phyloP scores from a whole-genome alignment of 2,329 filamentous ascomycete species.

The Epichloe coenophiala region DNA sequence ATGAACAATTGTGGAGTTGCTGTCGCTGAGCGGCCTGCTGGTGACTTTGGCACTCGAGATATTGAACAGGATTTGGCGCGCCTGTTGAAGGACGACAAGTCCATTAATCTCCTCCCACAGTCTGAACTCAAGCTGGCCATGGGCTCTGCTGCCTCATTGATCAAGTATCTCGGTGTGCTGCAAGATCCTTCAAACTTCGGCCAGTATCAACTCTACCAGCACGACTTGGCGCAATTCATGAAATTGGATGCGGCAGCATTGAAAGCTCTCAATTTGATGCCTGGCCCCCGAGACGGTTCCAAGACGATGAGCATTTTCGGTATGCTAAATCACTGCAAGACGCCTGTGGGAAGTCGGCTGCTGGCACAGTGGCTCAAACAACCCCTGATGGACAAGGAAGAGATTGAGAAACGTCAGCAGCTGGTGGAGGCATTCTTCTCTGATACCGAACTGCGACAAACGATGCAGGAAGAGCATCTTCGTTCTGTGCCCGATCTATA shows the following conservation, averaged over 20 bases:
- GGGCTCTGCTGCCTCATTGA: constrained; percentile 83
- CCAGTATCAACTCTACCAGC: constrained; percentile 93
- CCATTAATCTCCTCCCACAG: constrained; percentile 65
- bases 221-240: constrained; percentile 95
- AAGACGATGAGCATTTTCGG: constrained; percentile 97
- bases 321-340: constrained; percentile 94
- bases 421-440: constrained; percentile 89
- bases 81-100: constrained; percentile 73
- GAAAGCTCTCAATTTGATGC: constrained; percentile 93
- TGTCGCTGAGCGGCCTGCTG: constrained; percentile 61
- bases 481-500: constrained; percentile 90
- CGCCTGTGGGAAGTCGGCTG: constrained; percentile 77
- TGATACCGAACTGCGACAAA: constrained; percentile 86
- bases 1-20: constrained; percentile 87
- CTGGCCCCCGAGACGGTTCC: constrained; percentile 77
- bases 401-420: constrained; percentile 85
- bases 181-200: constrained; percentile 92
- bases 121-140: constrained; percentile 92
- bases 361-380: constrained; percentile 97
- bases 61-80: constrained; percentile 91
- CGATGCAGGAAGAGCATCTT: constrained; percentile 91
- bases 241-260: constrained; percentile 91
- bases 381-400: constrained; percentile 77
- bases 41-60: constrained; percentile 77
- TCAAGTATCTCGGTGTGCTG: constrained; percentile 85